Percentiles rank a stretch among this genome's conserved stretches.
Conservation (phyloP, 352 stramenopile genomes). For the Phytopythium aichiense region DNA sequence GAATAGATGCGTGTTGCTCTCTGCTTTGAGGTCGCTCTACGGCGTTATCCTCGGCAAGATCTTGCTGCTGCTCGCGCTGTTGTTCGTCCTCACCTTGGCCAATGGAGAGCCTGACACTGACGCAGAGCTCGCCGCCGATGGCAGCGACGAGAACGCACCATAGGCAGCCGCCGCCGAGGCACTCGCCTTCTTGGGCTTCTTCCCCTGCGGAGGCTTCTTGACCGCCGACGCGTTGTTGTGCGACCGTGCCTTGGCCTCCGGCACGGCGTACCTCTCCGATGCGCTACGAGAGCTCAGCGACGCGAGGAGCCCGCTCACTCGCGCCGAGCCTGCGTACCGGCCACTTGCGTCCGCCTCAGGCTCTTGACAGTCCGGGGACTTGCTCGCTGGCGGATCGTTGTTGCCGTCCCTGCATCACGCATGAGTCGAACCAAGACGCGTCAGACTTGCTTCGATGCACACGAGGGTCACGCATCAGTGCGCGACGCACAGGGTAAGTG, state of each 20-base stretch:
- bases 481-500: constrained; percentile 37
- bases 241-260: constrained; percentile 4
- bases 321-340: neutral
- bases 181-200: constrained; percentile 22
- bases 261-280: constrained; percentile 19
- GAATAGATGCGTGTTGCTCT: neutral
- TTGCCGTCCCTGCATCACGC: constrained; percentile 12
- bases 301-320: constrained; percentile 11
- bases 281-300: constrained; percentile 26
- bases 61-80: constrained; percentile 2
- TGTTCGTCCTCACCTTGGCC: constrained; percentile 13
- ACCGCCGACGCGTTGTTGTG: constrained; percentile 11
- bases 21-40: neutral
- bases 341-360: constrained; percentile 5
- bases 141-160: neutral
- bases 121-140: constrained; percentile 18
- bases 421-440: neutral
- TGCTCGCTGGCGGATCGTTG: neutral
- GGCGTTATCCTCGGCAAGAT: constrained; percentile 1
- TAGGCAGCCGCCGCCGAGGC: constrained; percentile 6
- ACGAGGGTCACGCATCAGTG: neutral
- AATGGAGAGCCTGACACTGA: constrained; percentile 25
- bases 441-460: neutral
- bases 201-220: constrained; percentile 11
- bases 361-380: neutral